Evolutionary conservation across 2,329 filamentous ascomycete genomes (phyloP).

Genomic region (Phaeosphaeriaceae sp.): DNA sequence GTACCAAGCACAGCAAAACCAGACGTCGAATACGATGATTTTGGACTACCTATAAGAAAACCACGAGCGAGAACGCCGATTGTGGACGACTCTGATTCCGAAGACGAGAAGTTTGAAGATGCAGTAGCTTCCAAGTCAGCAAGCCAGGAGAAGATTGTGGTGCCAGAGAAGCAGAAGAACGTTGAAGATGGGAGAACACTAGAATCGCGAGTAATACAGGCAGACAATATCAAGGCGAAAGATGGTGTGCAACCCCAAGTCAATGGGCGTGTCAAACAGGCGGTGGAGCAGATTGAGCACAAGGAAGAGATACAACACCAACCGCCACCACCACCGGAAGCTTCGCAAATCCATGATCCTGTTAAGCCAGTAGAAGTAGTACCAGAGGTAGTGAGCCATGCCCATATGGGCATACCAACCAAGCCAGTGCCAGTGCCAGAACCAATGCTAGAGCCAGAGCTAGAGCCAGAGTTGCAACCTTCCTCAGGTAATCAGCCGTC

Average conservation of each 20-base stretch:
- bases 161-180: constrained; percentile 29
- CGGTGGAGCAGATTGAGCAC: constrained; percentile 12
- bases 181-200: constrained; percentile 5
- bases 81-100: constrained; percentile 33
- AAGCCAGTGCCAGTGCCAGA: background rate
- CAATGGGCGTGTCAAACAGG: constrained; percentile 21
- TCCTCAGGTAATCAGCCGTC: constrained; percentile 1
- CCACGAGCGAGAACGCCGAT: constrained; percentile 40
- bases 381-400: background rate
- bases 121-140: constrained; percentile 30
- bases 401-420: background rate
- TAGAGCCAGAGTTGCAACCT: constrained; percentile 1
- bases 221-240: constrained; percentile 12
- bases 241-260: constrained; percentile 14
- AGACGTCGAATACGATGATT: constrained; percentile 68
- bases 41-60: constrained; percentile 70
- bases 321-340: too few relatives aligned
- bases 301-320: constrained; percentile 2
- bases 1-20: constrained; percentile 14
- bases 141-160: constrained; percentile 33
- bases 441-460: constrained; percentile 1
- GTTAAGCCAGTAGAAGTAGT: constrained; percentile 10
- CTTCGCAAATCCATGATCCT: too few relatives aligned
- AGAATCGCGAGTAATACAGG: constrained; percentile 6
- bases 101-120: constrained; percentile 38